A percentile compares a stretch with the other conserved stretches of the same genome.
phyloP scores from a whole-genome alignment of 129 eudicot species.

The Centella asiatica region DNA sequence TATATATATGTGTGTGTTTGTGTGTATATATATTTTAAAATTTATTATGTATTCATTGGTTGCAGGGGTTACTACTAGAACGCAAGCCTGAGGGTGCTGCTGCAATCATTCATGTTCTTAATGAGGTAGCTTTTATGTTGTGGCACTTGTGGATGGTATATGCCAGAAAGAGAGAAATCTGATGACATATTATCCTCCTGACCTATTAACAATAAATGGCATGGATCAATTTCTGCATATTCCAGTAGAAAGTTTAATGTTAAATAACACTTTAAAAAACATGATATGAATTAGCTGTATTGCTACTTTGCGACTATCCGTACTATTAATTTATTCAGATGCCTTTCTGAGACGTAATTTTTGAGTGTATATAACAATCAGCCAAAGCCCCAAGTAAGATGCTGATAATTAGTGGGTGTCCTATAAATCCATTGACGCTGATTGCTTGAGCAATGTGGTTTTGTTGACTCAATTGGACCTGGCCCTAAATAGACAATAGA shows the following conservation, averaged over 20 bases:
- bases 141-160: neutral
- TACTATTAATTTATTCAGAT: too few species aligned
- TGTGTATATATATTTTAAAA: neutral
- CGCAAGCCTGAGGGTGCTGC: slow-evolving; percentile 74
- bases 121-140: slow-evolving; percentile 40
- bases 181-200: neutral
- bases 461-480: neutral
- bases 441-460: neutral
- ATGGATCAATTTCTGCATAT: neutral
- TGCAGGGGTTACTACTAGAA: slow-evolving; percentile 77
- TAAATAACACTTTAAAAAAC: neutral
- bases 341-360: neutral
- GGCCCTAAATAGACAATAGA: neutral
- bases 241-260: neutral
- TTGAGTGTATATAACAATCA: neutral
- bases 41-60: neutral
- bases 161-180: neutral
- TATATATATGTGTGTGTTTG: neutral
- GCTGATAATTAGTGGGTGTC: neutral
- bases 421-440: neutral
- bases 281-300: neutral
- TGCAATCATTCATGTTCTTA: slow-evolving; percentile 46
- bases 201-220: too few species aligned
- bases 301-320: too few species aligned
- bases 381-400: neutral